phyloP scores from a whole-genome alignment of 2,329 filamentous ascomycete genomes.

The Acrocalymma vagum region DNA sequence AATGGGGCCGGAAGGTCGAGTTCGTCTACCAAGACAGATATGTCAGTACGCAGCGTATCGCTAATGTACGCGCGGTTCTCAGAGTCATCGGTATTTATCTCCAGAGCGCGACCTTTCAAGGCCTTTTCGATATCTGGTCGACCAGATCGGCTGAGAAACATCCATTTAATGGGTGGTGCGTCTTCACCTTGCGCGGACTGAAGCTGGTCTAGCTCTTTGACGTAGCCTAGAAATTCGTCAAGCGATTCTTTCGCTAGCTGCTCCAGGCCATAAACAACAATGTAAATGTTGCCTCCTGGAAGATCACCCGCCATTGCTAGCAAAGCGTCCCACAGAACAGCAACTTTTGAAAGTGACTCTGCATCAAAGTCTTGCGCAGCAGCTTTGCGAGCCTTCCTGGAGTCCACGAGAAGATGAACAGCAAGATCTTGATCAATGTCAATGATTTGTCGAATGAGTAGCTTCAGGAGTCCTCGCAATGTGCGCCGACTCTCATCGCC shows the following conservation, averaged over 20 bases:
- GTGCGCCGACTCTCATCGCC: constrained; percentile 25
- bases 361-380: constrained; percentile 25
- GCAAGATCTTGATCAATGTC: constrained; percentile 26
- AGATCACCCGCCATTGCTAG: constrained; percentile 22
- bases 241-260: constrained; percentile 29
- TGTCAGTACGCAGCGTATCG: constrained; percentile 23
- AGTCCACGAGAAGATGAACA: constrained; percentile 26
- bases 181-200: constrained; percentile 7
- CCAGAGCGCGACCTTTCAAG: constrained; percentile 18
- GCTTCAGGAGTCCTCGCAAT: constrained; percentile 21
- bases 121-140: constrained; percentile 27
- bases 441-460: constrained; percentile 28
- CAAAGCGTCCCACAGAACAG: constrained; percentile 26
- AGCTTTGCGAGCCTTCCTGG: constrained; percentile 21
- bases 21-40: constrained; percentile 23
- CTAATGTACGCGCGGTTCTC: constrained; percentile 23
- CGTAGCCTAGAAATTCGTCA: constrained; percentile 18
- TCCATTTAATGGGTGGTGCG: constrained; percentile 22
- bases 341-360: constrained; percentile 20
- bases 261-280: constrained; percentile 28
- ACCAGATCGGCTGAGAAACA: constrained; percentile 25
- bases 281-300: constrained; percentile 17
- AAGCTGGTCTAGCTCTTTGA: constrained; percentile 8
- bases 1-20: constrained; percentile 21
- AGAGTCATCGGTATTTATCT: constrained; percentile 28